These are phyloP conservation scores for Paraglomus brasilianum DNA, from an alignment of 192 early-diverging fungal genomes.

Conservation along the genomic window DNA sequence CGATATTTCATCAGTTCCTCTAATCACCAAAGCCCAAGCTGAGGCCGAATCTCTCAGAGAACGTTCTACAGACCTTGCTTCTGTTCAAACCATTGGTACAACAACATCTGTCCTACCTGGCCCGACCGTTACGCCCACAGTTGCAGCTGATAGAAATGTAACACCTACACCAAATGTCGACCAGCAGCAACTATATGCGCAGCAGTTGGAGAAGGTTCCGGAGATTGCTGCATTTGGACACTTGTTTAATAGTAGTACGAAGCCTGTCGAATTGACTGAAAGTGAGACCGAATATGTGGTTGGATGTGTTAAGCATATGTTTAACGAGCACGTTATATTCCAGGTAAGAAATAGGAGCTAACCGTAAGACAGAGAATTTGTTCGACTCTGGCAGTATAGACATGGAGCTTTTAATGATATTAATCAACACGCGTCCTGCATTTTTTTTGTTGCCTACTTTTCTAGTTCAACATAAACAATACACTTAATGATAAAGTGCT, in stretches of 20 bases:
- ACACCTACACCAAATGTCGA: conserved; percentile 47
- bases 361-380: no score
- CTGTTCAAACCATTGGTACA: conserved; percentile 38
- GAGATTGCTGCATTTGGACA: conserved; percentile 82
- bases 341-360: no score
- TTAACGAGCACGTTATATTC: conserved; percentile 85
- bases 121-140: background rate
- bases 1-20: conserved; percentile 74
- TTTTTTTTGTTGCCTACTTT: conserved; percentile 6
- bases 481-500: conserved; percentile 91
- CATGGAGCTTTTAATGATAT: conserved; percentile 9
- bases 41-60: conserved; percentile 64
- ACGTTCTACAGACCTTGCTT: conserved; percentile 43
- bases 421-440: background rate
- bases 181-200: conserved; percentile 73
- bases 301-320: conserved; percentile 91
- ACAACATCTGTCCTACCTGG: conserved; percentile 35
- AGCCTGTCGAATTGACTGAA: conserved; percentile 84
- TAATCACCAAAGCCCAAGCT: conserved; percentile 84
- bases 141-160: conserved; percentile 36
- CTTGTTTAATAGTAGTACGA: conserved; percentile 80
- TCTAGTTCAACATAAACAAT: conserved; percentile 87
- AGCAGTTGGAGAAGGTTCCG: conserved; percentile 75
- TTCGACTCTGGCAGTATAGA: no score
- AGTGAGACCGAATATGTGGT: conserved; percentile 96